Conservation (phyloP, 2,329 filamentous ascomycete species). For the Sarocladium strictum region DNA sequence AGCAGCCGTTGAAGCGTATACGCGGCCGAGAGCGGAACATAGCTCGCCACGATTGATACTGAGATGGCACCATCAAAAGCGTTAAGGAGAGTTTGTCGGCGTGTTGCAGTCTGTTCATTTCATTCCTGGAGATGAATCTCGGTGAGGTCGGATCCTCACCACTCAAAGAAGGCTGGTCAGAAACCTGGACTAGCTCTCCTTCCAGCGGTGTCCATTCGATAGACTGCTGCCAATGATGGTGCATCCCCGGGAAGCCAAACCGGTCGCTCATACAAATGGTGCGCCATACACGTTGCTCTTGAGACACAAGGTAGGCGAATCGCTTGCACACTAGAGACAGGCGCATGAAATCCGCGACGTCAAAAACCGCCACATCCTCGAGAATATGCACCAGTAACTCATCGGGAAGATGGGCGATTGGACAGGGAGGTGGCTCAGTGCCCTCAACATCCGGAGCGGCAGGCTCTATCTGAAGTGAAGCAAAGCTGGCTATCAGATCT, state of each 20-base stretch:
- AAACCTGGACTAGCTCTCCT: constrained; percentile 23
- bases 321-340: constrained; percentile 79
- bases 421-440: constrained; percentile 69
- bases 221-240: constrained; percentile 67
- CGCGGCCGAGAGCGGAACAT: constrained; percentile 82
- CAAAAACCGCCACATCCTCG: constrained; percentile 61
- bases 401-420: constrained; percentile 69
- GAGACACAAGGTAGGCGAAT: constrained; percentile 75
- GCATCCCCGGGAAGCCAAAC: constrained; percentile 79
- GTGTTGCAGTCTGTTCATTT: constrained; percentile 27
- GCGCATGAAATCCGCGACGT: constrained; percentile 71
- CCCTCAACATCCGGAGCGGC: constrained; percentile 65
- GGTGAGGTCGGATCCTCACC: not conserved
- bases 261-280: constrained; percentile 62
- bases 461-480: constrained; percentile 60
- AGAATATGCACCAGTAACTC: constrained; percentile 82
- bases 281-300: constrained; percentile 84
- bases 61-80: constrained; percentile 31
- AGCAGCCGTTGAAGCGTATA: constrained; percentile 89
- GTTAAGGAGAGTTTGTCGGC: constrained; percentile 31
- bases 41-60: constrained; percentile 49
- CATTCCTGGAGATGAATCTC: constrained; percentile 26
- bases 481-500: constrained; percentile 73
- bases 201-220: constrained; percentile 47
- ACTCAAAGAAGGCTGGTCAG: constrained; percentile 19